phyloP scores from a whole-genome alignment of 257 asterid species.

The Lavandula angustifolia region DNA sequence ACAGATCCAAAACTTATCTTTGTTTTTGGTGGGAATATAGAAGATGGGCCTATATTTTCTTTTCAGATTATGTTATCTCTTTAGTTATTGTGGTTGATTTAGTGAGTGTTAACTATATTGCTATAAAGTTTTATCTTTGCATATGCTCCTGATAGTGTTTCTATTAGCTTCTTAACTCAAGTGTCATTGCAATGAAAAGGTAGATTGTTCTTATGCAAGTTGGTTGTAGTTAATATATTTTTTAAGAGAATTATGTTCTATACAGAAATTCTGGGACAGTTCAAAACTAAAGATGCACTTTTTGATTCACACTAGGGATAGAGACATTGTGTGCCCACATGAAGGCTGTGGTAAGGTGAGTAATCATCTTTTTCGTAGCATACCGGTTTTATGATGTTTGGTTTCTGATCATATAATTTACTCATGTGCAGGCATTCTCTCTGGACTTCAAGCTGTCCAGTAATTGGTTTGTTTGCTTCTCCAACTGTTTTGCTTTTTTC shows the following conservation, averaged over 20 bases:
- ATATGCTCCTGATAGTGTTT: background rate
- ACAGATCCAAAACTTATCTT: background rate
- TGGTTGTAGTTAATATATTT: background rate
- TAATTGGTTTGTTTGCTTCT: too few relatives aligned
- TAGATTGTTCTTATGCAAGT: background rate
- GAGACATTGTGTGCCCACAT: conserved; percentile 94
- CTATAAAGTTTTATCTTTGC: too few relatives aligned
- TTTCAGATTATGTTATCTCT: too few relatives aligned
- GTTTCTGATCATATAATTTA: background rate
- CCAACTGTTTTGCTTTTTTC: too few relatives aligned
- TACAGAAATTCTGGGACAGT: conserved; percentile 98
- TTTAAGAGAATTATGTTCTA: conserved; percentile 29
- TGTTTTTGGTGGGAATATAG: too few relatives aligned
- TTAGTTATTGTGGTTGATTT: too few relatives aligned
- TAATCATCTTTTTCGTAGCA: conserved; percentile 3
- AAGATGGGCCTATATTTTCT: too few relatives aligned
- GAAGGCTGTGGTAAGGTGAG: conserved; percentile 99
- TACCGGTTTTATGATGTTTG: background rate
- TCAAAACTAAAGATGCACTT: conserved; percentile 95
- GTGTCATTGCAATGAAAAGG: background rate
- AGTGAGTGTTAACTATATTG: too few relatives aligned
- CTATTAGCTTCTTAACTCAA: background rate
- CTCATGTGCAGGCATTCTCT: conserved; percentile 81
- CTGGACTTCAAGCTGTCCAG: conserved; percentile 74
- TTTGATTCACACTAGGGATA: conserved; percentile 93